Evolutionary conservation across 495 filamentous ascomycete genomes (phyloP).

Genomic region (Neurospora hispaniola): DNA sequence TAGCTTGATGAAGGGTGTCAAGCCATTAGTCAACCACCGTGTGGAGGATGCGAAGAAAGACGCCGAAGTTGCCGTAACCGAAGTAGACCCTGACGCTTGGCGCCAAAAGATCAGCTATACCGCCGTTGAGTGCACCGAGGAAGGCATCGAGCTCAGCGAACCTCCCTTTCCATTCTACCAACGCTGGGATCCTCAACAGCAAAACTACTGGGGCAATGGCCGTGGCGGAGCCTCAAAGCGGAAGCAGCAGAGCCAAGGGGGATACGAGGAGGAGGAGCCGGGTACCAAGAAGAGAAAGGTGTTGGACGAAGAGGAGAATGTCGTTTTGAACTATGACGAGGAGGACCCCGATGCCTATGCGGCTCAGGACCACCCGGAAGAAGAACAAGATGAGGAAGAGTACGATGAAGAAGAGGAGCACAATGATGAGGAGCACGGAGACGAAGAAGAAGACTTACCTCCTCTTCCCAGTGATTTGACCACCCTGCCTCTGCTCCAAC

Average conservation of each 20-base stretch:
- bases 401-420: slow-evolving; percentile 13
- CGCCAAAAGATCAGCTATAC: slow-evolving; percentile 55
- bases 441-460: slow-evolving; percentile 51
- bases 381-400: slow-evolving; percentile 33
- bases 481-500: slow-evolving; percentile 42
- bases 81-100: slow-evolving; percentile 49
- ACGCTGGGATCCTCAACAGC: slow-evolving; percentile 73
- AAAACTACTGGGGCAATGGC: slow-evolving; percentile 24
- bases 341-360: slow-evolving; percentile 18
- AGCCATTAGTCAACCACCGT: slow-evolving; percentile 17
- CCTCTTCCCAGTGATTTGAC: slow-evolving; percentile 51
- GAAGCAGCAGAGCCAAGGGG: slow-evolving; percentile 28
- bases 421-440: slow-evolving; percentile 19
- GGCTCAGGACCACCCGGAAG: slow-evolving; percentile 18
- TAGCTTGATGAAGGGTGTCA: slow-evolving; percentile 39
- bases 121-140: slow-evolving; percentile 74
- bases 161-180: slow-evolving; percentile 88
- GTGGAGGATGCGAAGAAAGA: background rate
- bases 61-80: background rate
- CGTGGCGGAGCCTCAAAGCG: slow-evolving; percentile 29
- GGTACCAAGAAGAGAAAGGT: slow-evolving; percentile 41
- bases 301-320: slow-evolving; percentile 21
- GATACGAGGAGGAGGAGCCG: slow-evolving; percentile 23
- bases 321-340: slow-evolving; percentile 45
- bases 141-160: slow-evolving; percentile 60